phyloP scores from a whole-genome alignment of 2,329 filamentous ascomycete species.

The Fusarium chuoi region DNA sequence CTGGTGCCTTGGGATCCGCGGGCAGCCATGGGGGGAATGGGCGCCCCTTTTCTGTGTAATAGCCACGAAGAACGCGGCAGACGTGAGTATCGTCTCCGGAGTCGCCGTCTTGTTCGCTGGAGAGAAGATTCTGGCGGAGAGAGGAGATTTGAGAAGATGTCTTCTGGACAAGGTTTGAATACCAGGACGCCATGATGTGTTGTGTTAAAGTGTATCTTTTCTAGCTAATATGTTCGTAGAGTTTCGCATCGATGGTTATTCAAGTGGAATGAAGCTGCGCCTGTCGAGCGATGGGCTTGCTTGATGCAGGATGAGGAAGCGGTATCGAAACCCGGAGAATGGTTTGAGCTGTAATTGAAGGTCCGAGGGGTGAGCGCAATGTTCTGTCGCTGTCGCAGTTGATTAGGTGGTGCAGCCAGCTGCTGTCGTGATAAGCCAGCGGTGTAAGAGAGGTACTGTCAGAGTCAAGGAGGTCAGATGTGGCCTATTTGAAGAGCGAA shows the following conservation, averaged over 20 bases:
- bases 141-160: slow-evolving; percentile 73
- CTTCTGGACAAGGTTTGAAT: slow-evolving; percentile 76
- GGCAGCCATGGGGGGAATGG: slow-evolving; percentile 88
- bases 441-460: background rate
- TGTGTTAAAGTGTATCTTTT: background rate
- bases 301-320: background rate
- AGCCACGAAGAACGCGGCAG: slow-evolving; percentile 89
- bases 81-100: slow-evolving; percentile 94
- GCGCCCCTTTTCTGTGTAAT: slow-evolving; percentile 90
- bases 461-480: slow-evolving; percentile 5
- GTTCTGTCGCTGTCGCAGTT: background rate
- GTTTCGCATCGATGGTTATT: slow-evolving; percentile 7
- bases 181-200: slow-evolving; percentile 77
- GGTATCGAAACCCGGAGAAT: background rate
- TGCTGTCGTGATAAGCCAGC: slow-evolving; percentile 1
- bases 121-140: slow-evolving; percentile 75
- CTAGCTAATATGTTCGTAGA: background rate
- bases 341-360: background rate
- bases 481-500: slow-evolving; percentile 25
- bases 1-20: slow-evolving; percentile 76
- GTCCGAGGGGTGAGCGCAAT: background rate
- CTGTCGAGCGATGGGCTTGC: slow-evolving; percentile 8
- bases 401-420: slow-evolving; percentile 26
- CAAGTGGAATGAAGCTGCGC: background rate
- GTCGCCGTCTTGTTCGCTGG: slow-evolving; percentile 74